Conservation (phyloP, 805 yeast species). For the Kazachstania africana region DNA sequence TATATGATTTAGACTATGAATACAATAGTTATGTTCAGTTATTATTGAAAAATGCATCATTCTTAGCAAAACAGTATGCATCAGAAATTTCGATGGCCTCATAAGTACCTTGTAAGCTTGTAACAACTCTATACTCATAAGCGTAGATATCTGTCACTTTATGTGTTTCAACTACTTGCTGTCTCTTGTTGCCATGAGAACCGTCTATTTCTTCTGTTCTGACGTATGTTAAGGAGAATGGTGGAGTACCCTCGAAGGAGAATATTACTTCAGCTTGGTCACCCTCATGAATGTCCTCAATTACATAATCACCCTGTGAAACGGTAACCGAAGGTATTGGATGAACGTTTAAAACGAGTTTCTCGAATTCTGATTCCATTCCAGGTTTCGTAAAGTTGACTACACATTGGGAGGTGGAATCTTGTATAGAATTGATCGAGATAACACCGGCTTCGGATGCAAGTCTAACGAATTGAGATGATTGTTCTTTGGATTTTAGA, state of each 20-base stretch:
- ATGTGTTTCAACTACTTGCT: conserved; percentile 48
- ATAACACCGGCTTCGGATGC: conserved; percentile 79
- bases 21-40: too few relatives aligned
- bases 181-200: conserved; percentile 33
- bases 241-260: conserved; percentile 78
- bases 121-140: conserved; percentile 56
- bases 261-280: conserved; percentile 84
- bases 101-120: conserved; percentile 84
- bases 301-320: conserved; percentile 60
- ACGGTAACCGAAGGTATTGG: conserved; percentile 73
- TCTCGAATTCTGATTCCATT: conserved; percentile 24
- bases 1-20: too few relatives aligned
- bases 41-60: conserved; percentile 26
- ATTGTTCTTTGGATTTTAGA: conserved; percentile 43
- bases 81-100: conserved; percentile 88
- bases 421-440: conserved; percentile 55
- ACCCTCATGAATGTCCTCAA: conserved; percentile 86
- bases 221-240: conserved; percentile 76
- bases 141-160: conserved; percentile 52
- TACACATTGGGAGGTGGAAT: conserved; percentile 61
- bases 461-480: conserved; percentile 46
- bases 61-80: conserved; percentile 54
- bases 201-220: conserved; percentile 45
- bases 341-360: conserved; percentile 33
- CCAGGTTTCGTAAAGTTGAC: conserved; percentile 41